Evolutionary conservation across 2,329 filamentous ascomycete genomes (phyloP).

Genomic region (Arachnomyces sp.): DNA sequence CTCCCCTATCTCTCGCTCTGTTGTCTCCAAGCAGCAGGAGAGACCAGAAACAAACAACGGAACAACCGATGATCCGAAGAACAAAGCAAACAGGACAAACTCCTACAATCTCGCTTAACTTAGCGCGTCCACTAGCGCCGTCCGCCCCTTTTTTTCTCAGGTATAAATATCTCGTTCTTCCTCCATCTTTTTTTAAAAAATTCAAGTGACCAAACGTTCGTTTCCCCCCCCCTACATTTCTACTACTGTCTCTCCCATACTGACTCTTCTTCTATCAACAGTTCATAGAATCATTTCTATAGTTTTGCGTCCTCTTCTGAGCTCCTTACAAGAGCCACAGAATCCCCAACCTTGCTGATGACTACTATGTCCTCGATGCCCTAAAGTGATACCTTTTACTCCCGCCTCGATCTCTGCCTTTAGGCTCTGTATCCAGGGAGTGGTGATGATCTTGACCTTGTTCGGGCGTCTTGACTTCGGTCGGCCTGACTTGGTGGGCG

Average conservation of each 20-base stretch:
- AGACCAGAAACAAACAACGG: too few species aligned
- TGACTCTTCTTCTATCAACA: conserved; percentile 19
- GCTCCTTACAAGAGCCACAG: conserved; percentile 88
- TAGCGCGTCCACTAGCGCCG: too few species aligned
- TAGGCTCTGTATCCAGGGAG: conserved; percentile 57
- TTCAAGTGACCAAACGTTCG: background rate
- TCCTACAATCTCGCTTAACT: too few species aligned
- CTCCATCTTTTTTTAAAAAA: background rate
- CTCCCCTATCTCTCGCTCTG: too few species aligned
- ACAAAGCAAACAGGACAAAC: too few species aligned
- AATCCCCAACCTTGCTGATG: conserved; percentile 91
- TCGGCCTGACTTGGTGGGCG: conserved; percentile 69
- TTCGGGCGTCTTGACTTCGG: conserved; percentile 63
- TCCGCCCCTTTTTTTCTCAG: too few species aligned
- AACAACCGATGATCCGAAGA: too few species aligned
- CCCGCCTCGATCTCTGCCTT: conserved; percentile 29
- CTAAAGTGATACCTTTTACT: conserved; percentile 72
- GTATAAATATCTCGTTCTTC: background rate
- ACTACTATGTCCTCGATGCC: conserved; percentile 72
- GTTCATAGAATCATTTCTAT: conserved; percentile 90
- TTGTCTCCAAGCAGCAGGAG: too few species aligned
- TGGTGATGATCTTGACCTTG: conserved; percentile 92
- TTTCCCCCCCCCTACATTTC: conserved; percentile 3
- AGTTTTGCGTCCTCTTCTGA: conserved; percentile 88
- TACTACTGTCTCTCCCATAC: background rate